These are phyloP conservation scores for Exidia glandulosa DNA, from an alignment of 768 basidiomycete species.

Conservation along the genomic window DNA sequence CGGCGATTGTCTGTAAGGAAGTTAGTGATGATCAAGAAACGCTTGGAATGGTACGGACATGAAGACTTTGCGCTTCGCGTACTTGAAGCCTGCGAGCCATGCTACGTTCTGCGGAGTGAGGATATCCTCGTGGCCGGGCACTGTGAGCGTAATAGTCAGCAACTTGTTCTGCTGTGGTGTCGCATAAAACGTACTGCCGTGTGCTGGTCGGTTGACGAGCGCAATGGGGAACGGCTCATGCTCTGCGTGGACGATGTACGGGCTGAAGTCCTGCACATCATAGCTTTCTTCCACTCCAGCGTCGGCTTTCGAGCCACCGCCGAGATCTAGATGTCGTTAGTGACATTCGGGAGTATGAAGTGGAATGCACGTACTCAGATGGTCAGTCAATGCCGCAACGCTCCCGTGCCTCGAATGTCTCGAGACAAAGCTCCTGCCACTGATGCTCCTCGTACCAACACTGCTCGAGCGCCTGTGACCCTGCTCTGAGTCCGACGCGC, in stretches of 20 bases:
- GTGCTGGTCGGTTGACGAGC: conserved; percentile 51
- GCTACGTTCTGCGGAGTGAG: conserved; percentile 52
- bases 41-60: conserved; percentile 29
- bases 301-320: conserved; percentile 4
- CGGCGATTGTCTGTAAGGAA: conserved; percentile 46
- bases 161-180: neutral
- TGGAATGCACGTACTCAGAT: conserved; percentile 20
- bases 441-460: neutral
- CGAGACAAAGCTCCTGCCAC: neutral
- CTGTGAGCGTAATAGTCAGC: conserved; percentile 9
- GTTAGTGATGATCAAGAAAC: neutral
- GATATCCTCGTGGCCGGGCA: conserved; percentile 33
- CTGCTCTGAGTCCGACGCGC: neutral
- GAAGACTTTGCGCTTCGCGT: conserved; percentile 52
- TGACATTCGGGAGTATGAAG: neutral
- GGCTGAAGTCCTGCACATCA: conserved; percentile 40
- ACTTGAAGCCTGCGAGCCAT: conserved; percentile 53
- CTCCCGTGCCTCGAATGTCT: neutral
- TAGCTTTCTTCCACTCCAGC: neutral
- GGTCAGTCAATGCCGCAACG: conserved; percentile 26
- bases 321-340: neutral
- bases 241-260: conserved; percentile 48
- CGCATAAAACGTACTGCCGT: conserved; percentile 30
- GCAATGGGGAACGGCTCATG: conserved; percentile 53
- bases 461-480: neutral